These are phyloP conservation scores for Tricholoma sp. DNA, from an alignment of 768 basidiomycete genomes.

Conservation along the genomic window DNA sequence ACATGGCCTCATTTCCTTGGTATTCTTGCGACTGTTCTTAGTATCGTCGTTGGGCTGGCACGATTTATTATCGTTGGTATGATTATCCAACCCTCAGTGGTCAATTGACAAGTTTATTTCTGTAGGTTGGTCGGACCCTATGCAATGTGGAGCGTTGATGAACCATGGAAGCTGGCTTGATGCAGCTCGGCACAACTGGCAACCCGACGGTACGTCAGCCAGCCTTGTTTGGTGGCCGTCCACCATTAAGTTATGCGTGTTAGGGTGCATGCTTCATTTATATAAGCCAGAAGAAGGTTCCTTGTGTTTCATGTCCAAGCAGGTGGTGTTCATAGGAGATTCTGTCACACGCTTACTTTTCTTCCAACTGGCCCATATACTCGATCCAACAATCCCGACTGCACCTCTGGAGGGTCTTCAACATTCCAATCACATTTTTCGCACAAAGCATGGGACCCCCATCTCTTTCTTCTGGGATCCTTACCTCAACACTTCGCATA, in stretches of 20 bases:
- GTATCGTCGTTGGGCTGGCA: slow-evolving; percentile 35
- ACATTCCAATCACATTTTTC: slow-evolving; percentile 59
- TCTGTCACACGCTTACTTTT: slow-evolving; percentile 77
- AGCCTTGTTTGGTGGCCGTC: neutral
- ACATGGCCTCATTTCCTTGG: slow-evolving; percentile 42
- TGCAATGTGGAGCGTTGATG: slow-evolving; percentile 67
- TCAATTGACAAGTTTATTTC: neutral
- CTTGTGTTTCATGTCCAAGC: slow-evolving; percentile 51
- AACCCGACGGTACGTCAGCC: slow-evolving; percentile 66
- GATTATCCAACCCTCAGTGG: neutral
- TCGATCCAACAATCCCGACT: slow-evolving; percentile 54
- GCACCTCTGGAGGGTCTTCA: slow-evolving; percentile 56
- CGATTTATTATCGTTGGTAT: slow-evolving; percentile 27
- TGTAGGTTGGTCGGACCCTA: slow-evolving; percentile 66
- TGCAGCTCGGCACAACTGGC: slow-evolving; percentile 64
- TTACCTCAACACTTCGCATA: slow-evolving; percentile 67
- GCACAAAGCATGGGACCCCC: slow-evolving; percentile 38
- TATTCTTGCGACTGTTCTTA: slow-evolving; percentile 27
- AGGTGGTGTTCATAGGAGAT: slow-evolving; percentile 78
- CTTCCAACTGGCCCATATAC: slow-evolving; percentile 60
- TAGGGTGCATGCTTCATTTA: slow-evolving; percentile 76
- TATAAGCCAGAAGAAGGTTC: slow-evolving; percentile 53
- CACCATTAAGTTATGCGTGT: neutral
- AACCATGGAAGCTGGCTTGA: slow-evolving; percentile 80
- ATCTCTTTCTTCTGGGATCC: slow-evolving; percentile 82